A percentile compares a stretch with the other conserved stretches of the same genome.
Evolutionary conservation across 176 grass and related monocot genomes (phyloP).

Genomic region (Lolium rigidum): DNA sequence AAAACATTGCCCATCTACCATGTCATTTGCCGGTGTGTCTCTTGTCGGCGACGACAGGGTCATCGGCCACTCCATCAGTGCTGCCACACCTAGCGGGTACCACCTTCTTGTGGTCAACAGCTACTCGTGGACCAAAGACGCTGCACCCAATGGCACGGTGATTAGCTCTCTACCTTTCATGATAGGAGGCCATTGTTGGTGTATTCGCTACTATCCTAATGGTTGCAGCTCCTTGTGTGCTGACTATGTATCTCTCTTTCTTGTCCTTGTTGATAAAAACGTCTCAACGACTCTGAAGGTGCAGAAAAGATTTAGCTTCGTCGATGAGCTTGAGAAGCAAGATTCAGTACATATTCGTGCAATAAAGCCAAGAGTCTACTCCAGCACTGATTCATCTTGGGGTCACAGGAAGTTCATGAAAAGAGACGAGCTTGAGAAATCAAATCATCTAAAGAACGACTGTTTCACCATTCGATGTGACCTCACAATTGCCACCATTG

Average conservation of each 20-base stretch:
- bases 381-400: not conserved
- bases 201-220: not conserved
- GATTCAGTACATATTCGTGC: not conserved
- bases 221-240: rapidly evolving
- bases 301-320: not conserved
- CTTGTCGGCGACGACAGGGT: not conserved
- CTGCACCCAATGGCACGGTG: not conserved
- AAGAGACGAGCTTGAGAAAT: not conserved
- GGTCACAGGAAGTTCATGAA: not conserved
- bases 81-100: not conserved
- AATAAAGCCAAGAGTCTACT: not conserved
- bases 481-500: not conserved
- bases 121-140: not conserved
- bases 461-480: not conserved
- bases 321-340: not conserved
- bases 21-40: constrained; percentile 10
- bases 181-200: not conserved
- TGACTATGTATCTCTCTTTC: not conserved
- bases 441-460: not conserved
- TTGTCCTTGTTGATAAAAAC: not conserved
- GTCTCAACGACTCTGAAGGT: not conserved
- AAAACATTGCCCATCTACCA: not conserved
- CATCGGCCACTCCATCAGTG: not conserved
- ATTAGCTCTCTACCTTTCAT: not conserved
- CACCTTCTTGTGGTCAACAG: not conserved